These are phyloP conservation scores for Torulaspora quercuum DNA, from an alignment of 805 yeast genomes.

Conservation along the genomic window DNA sequence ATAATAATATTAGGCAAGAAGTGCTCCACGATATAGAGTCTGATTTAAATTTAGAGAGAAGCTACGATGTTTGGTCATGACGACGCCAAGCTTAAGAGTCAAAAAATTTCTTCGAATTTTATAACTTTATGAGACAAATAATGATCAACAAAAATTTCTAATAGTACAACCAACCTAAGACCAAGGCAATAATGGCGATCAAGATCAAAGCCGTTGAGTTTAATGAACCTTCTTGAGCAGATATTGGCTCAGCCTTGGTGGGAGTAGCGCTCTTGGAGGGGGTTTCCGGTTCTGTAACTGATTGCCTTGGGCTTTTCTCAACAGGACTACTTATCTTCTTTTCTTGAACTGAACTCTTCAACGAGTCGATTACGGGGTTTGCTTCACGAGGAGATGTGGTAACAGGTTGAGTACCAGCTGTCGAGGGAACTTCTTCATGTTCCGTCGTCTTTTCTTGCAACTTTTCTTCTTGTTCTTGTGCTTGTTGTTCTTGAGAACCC, in stretches of 20 bases:
- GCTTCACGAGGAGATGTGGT: constrained; percentile 22
- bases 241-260: constrained; percentile 32
- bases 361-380: constrained; percentile 8
- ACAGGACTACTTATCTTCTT: constrained; percentile 4
- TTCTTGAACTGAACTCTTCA: constrained; percentile 9
- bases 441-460: constrained; percentile 8
- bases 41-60: no score
- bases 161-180: constrained; percentile 70
- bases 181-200: constrained; percentile 53
- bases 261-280: constrained; percentile 40
- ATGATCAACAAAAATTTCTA: constrained; percentile 32
- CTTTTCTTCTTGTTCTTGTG: constrained; percentile 18
- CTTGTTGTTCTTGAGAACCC: constrained; percentile 28
- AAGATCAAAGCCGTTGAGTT: constrained; percentile 49
- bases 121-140: no score
- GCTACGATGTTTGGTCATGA: no score
- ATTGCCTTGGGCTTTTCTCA: constrained; percentile 18
- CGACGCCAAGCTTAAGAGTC: no score
- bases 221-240: constrained; percentile 46
- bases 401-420: constrained; percentile 20
- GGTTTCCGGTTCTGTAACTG: constrained; percentile 45
- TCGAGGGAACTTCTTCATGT: constrained; percentile 9
- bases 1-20: no score
- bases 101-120: no score
- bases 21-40: no score